Evolutionary conservation across 768 basidiomycete species (phyloP).

Genomic region (Antrodiella citrinella): DNA sequence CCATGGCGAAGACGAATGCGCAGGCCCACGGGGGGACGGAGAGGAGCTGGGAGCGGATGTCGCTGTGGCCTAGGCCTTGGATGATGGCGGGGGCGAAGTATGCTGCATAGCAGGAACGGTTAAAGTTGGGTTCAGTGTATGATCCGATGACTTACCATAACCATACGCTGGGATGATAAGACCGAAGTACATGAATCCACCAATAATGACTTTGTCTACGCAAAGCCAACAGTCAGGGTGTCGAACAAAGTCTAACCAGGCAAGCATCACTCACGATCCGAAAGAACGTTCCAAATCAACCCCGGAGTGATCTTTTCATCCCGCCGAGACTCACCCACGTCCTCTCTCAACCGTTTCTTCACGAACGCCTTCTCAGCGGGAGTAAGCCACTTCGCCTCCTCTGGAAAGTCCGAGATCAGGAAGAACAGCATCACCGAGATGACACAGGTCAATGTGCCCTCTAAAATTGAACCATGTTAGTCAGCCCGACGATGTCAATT

Average conservation of each 20-base stretch:
- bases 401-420: slow-evolving; percentile 21
- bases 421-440: slow-evolving; percentile 20
- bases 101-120: too few relatives aligned
- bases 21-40: slow-evolving; percentile 8
- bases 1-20: slow-evolving; percentile 10
- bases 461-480: slow-evolving; percentile 3
- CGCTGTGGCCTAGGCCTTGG: slow-evolving; percentile 7
- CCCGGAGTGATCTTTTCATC: background rate
- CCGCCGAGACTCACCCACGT: slow-evolving; percentile 9
- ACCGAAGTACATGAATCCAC: slow-evolving; percentile 15
- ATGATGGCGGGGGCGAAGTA: slow-evolving; percentile 12
- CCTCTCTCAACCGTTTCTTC: slow-evolving; percentile 10
- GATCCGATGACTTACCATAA: too few relatives aligned
- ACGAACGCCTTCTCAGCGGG: slow-evolving; percentile 14
- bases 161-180: slow-evolving; percentile 12
- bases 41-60: slow-evolving; percentile 10
- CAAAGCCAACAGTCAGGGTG: background rate
- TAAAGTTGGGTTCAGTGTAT: too few relatives aligned
- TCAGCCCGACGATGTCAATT: background rate
- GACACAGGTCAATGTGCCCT: slow-evolving; percentile 25
- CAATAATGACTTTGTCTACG: slow-evolving; percentile 11
- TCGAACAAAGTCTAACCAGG: background rate
- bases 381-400: slow-evolving; percentile 21
- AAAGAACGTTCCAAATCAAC: background rate
- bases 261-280: background rate